Conservation (phyloP, 371 early-diverging fungal genomes). For the Mortierella sp. region DNA sequence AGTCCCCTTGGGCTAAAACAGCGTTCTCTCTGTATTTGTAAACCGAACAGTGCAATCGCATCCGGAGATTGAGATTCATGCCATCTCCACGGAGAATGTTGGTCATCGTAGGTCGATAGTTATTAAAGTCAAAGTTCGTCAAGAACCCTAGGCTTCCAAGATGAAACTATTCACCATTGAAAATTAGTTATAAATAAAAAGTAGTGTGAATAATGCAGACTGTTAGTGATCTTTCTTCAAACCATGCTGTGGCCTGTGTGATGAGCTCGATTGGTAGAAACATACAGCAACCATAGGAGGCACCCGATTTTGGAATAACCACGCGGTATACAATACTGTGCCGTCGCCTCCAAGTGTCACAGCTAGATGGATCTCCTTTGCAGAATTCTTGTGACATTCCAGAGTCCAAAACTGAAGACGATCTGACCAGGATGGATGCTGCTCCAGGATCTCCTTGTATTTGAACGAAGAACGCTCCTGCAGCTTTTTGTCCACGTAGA, state of each 20-base stretch:
- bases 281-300: slow-evolving; percentile 87
- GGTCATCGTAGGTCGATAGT: slow-evolving; percentile 68
- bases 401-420: slow-evolving; percentile 67
- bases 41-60: slow-evolving; percentile 87
- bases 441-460: slow-evolving; percentile 50
- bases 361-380: slow-evolving; percentile 58
- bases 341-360: slow-evolving; percentile 86
- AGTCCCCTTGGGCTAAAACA: neutral
- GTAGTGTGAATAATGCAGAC: too few species aligned
- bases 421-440: slow-evolving; percentile 46
- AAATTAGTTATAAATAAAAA: neutral
- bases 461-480: slow-evolving; percentile 58
- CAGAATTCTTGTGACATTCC: slow-evolving; percentile 56
- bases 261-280: too few species aligned
- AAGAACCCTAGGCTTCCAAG: slow-evolving; percentile 92
- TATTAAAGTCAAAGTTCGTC: slow-evolving; percentile 84
- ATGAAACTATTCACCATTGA: slow-evolving; percentile 70
- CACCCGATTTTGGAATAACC: slow-evolving; percentile 87
- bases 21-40: slow-evolving; percentile 56
- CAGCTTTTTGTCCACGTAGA: slow-evolving; percentile 61
- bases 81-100: slow-evolving; percentile 76
- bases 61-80: slow-evolving; percentile 86
- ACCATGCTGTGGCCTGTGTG: too few species aligned
- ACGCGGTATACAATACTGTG: slow-evolving; percentile 86
- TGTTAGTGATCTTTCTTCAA: too few species aligned